Percentiles rank a stretch among this genome's conserved stretches.
Conservation (phyloP, 371 early-diverging fungal genomes). For the Actinomucor elegans region DNA sequence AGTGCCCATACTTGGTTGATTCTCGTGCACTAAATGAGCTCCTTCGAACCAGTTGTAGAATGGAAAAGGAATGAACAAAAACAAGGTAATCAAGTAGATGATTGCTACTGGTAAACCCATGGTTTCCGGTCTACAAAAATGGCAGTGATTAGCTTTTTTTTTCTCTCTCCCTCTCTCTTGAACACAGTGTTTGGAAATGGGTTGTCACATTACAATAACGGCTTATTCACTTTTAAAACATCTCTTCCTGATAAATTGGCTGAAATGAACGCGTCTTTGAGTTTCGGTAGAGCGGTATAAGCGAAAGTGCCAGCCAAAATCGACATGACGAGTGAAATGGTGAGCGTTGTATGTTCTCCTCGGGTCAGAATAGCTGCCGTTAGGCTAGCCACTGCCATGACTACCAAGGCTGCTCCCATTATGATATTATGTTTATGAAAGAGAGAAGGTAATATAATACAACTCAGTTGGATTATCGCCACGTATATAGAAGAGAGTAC, state of each 20-base stretch:
- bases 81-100: constrained; percentile 82
- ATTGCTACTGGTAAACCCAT: constrained; percentile 53
- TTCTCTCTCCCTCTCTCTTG: too few species aligned
- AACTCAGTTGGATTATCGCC: neutral
- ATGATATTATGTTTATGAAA: neutral
- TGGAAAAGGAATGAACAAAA: constrained; percentile 91
- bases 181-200: neutral
- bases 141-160: too few species aligned
- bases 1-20: constrained; percentile 42
- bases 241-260: constrained; percentile 83
- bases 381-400: constrained; percentile 5
- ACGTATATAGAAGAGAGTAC: constrained; percentile 3
- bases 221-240: constrained; percentile 70
- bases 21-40: constrained; percentile 35
- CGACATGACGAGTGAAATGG: constrained; percentile 66
- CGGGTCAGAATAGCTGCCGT: neutral
- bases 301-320: constrained; percentile 65
- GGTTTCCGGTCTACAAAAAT: constrained; percentile 34
- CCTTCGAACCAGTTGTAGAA: constrained; percentile 80
- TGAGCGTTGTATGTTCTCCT: constrained; percentile 61
- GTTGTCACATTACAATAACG: constrained; percentile 60
- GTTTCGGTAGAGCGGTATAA: constrained; percentile 57
- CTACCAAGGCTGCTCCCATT: constrained; percentile 4
- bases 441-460: neutral
- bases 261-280: constrained; percentile 62